Percentiles rank a stretch among this genome's conserved stretches.
Conservation (phyloP, 2,329 filamentous ascomycete genomes). For the Fusarium nurragi region DNA sequence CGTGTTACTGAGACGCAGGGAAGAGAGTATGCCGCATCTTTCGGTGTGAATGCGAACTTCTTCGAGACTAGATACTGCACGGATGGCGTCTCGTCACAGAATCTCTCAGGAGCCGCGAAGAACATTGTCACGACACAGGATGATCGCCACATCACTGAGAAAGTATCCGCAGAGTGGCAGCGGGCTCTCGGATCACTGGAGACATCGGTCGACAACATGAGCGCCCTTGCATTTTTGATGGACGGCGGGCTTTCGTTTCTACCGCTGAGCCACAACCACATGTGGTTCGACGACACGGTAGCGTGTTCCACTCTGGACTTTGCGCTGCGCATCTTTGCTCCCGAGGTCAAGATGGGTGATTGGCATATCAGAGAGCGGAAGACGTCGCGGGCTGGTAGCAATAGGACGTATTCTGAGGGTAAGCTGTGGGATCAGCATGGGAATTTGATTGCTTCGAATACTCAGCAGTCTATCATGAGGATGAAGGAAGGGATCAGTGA, state of each 20-base stretch:
- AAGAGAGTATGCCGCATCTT: constrained; percentile 40
- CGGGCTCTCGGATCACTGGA: constrained; percentile 38
- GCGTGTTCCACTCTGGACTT: constrained; percentile 62
- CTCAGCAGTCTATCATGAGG: constrained; percentile 56
- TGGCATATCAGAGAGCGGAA: constrained; percentile 57
- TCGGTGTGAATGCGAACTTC: constrained; percentile 43
- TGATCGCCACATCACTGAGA: constrained; percentile 46
- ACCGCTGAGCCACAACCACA: constrained; percentile 54
- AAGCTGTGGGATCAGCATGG: constrained; percentile 57
- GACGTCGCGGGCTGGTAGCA: constrained; percentile 51
- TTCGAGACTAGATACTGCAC: constrained; percentile 52
- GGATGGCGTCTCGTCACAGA: constrained; percentile 56
- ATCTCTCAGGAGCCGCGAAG: constrained; percentile 54
- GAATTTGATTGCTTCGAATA: constrained; percentile 57
- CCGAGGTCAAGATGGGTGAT: constrained; percentile 49
- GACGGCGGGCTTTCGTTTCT: constrained; percentile 57
- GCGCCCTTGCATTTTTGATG: constrained; percentile 54
- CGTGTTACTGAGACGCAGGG: constrained; percentile 37
- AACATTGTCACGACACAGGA: constrained; percentile 51
- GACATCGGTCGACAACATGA: constrained; percentile 47
- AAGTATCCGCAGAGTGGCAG: constrained; percentile 56
- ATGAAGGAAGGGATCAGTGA: constrained; percentile 8
- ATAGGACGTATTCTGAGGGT: constrained; percentile 56
- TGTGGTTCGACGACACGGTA: constrained; percentile 55
- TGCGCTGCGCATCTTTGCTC: constrained; percentile 55